phyloP scores from a whole-genome alignment of 345 rosid genomes.

The Diplotaxis tenuifolia region DNA sequence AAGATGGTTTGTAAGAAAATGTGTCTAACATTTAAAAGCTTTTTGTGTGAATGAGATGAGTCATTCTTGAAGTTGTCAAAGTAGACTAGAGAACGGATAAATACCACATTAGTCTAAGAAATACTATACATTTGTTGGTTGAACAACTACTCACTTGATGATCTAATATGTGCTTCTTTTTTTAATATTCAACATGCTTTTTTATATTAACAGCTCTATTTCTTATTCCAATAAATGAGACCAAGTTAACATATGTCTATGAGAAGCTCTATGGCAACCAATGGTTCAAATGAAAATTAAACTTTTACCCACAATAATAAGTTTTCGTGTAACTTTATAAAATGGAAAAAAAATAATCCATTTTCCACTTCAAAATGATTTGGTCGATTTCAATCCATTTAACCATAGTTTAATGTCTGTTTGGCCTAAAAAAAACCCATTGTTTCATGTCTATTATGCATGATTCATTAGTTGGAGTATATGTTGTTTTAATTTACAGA shows the following conservation, averaged over 20 bases:
- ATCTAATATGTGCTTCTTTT: neutral
- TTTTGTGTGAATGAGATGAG: neutral
- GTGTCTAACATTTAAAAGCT: neutral
- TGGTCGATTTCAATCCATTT: neutral
- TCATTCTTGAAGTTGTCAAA: conserved; percentile 28
- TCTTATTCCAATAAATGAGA: neutral
- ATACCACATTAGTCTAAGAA: conserved; percentile 3
- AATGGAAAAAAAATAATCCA: neutral
- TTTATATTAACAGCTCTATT: neutral
- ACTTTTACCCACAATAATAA: neutral
- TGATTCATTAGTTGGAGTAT: neutral
- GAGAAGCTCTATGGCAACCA: no score
- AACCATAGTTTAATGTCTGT: neutral
- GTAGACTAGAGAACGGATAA: conserved; percentile 10
- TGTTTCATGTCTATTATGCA: neutral
- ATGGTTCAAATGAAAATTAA: neutral
- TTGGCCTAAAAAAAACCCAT: no score
- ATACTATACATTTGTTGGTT: conserved; percentile 2
- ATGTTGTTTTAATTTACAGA: neutral
- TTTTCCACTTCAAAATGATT: neutral
- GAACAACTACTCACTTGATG: conserved; percentile 1
- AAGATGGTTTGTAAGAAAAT: conserved; percentile 6
- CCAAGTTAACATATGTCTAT: neutral
- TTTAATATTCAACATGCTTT: neutral
- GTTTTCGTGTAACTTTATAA: neutral